These are phyloP conservation scores for Lindgomyces ingoldianus DNA, from an alignment of 495 filamentous ascomycete genomes.

Conservation along the genomic window DNA sequence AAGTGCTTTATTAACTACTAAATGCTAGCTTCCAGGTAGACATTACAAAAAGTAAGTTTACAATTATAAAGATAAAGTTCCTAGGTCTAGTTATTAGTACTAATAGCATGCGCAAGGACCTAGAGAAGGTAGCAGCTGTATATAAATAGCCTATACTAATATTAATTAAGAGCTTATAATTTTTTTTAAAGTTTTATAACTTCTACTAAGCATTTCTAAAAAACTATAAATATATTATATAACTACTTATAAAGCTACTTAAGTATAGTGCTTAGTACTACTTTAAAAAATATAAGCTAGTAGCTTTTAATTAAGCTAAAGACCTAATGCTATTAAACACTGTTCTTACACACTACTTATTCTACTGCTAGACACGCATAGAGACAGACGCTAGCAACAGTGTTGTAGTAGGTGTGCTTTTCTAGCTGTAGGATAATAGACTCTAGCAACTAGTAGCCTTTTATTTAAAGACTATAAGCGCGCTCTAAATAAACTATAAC, in stretches of 20 bases:
- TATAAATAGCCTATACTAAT: not conserved
- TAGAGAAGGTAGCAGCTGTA: conserved; percentile 1
- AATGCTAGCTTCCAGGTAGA: conserved; percentile 33
- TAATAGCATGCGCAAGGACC: conserved; percentile 3
- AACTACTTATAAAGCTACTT: conserved; percentile 12
- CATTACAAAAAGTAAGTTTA: conserved; percentile 43
- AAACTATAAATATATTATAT: conserved; percentile 30
- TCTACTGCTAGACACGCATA: conserved; percentile 32
- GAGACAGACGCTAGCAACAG: conserved; percentile 14
- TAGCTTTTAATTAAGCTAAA: conserved; percentile 36
- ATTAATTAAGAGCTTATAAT: conserved; percentile 30
- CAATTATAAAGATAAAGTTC: conserved; percentile 18
- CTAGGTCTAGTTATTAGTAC: conserved; percentile 6
- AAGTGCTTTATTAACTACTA: conserved; percentile 21
- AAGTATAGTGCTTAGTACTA: conserved; percentile 46
- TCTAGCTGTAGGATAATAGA: conserved; percentile 35
- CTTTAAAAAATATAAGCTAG: conserved; percentile 44
- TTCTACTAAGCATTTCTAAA: conserved; percentile 45
- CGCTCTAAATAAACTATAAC: conserved; percentile 36
- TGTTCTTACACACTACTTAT: conserved; percentile 38
- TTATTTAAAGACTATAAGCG: conserved; percentile 40
- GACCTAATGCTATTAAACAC: conserved; percentile 48
- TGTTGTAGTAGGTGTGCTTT: conserved; percentile 32
- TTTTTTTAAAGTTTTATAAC: conserved; percentile 45
- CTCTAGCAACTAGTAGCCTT: conserved; percentile 37